These are phyloP conservation scores for Drechslerella dactyloides DNA, from an alignment of 2,329 filamentous ascomycete genomes.

Conservation along the genomic window DNA sequence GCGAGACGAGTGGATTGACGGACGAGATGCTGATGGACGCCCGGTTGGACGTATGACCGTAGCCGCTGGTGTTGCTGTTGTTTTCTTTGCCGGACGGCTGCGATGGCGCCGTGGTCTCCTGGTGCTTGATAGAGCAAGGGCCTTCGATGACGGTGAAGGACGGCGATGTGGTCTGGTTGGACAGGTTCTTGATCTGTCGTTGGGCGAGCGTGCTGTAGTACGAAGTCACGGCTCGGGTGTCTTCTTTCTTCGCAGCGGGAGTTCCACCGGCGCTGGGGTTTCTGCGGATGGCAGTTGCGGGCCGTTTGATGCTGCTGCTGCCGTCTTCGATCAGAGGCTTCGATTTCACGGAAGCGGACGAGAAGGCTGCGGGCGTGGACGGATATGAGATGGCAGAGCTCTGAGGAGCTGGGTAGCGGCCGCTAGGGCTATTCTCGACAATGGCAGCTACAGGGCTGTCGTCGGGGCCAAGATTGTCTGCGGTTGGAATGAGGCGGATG, in stretches of 20 bases:
- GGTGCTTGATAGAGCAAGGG: slow-evolving; percentile 28
- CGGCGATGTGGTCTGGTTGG: slow-evolving; percentile 28
- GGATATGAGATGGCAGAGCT: slow-evolving; percentile 32
- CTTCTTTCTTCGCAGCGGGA: slow-evolving; percentile 6
- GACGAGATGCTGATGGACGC: slow-evolving; percentile 47
- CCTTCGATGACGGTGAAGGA: slow-evolving; percentile 47
- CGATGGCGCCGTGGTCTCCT: not conserved
- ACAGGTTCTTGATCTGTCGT: slow-evolving; percentile 45
- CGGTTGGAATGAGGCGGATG: slow-evolving; percentile 1
- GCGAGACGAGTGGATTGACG: slow-evolving; percentile 36
- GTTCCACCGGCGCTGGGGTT: not conserved
- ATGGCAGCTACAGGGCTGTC: not conserved
- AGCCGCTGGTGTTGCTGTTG: slow-evolving; percentile 4
- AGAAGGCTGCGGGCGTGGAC: slow-evolving; percentile 33
- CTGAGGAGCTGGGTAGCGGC: slow-evolving; percentile 17
- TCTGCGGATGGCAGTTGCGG: slow-evolving; percentile 1
- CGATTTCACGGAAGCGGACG: slow-evolving; percentile 31
- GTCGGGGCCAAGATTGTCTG: not conserved
- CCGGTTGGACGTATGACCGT: slow-evolving; percentile 28
- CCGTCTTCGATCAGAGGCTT: slow-evolving; percentile 13
- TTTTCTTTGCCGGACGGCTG: slow-evolving; percentile 14
- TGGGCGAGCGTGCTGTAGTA: slow-evolving; percentile 49
- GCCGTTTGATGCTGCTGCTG: not conserved
- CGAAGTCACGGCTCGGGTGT: slow-evolving; percentile 13
- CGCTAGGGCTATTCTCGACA: slow-evolving; percentile 1